These are phyloP conservation scores for Blastomyces gilchristii DNA, from an alignment of 2,329 filamentous ascomycete genomes.

Conservation along the genomic window DNA sequence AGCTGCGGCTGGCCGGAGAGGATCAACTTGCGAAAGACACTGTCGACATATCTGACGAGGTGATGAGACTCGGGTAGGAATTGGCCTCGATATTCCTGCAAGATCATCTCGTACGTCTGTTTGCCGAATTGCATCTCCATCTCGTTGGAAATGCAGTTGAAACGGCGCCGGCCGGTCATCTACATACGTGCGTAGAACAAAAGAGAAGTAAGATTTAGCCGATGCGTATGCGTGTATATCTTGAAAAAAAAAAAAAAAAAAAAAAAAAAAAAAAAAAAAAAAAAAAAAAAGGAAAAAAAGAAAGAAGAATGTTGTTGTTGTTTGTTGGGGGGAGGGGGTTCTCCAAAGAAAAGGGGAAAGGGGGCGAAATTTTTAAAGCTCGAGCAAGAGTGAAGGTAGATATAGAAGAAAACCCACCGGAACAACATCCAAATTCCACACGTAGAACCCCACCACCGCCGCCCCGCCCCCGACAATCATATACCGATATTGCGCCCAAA, in stretches of 20 bases:
- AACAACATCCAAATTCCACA: conserved; percentile 10
- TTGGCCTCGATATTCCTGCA: conserved; percentile 36
- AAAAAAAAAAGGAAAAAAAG: background rate
- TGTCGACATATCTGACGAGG: conserved; percentile 39
- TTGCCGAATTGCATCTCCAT: conserved; percentile 37
- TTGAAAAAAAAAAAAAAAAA: background rate
- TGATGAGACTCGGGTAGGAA: conserved; percentile 44
- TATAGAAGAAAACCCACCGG: conserved; percentile 4
- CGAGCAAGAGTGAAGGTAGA: background rate
- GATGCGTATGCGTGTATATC: too few species aligned
- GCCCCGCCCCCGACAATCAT: background rate
- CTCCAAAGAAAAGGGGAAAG: too few species aligned
- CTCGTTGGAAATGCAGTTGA: conserved; percentile 44
- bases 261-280: background rate
- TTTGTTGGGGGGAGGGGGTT: too few species aligned
- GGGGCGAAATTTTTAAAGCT: too few species aligned
- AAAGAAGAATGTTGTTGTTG: too few species aligned
- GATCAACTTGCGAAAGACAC: conserved; percentile 45
- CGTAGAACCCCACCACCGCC: conserved; percentile 8
- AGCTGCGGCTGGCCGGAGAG: conserved; percentile 38
- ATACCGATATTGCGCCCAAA: background rate
- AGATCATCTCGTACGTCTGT: conserved; percentile 38
- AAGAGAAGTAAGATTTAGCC: background rate
- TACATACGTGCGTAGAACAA: conserved; percentile 16
- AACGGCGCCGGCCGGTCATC: conserved; percentile 47